Evolutionary conservation across 768 basidiomycete genomes (phyloP).

Genomic region (Collybia nuda): DNA sequence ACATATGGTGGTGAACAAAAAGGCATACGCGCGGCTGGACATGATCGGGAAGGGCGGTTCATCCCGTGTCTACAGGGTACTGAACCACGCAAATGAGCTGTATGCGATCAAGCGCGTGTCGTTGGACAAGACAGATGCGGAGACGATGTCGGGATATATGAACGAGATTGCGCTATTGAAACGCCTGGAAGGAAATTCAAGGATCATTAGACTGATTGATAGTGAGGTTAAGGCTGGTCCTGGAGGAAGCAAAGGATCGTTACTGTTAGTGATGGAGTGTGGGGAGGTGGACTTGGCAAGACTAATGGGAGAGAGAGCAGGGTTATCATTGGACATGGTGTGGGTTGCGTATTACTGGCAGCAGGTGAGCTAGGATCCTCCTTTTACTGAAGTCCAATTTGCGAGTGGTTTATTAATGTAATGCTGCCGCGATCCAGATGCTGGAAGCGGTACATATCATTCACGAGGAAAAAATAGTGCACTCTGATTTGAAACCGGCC

Average conservation of each 20-base stretch:
- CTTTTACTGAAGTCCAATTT: not conserved
- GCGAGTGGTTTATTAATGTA: not conserved
- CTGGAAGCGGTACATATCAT: conserved; percentile 97
- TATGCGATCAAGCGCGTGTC: conserved; percentile 93
- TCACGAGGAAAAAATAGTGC: conserved; percentile 97
- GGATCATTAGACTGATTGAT: conserved; percentile 90
- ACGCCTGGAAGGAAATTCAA: conserved; percentile 89
- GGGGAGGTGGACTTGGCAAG: conserved; percentile 92
- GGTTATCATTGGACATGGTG: conserved; percentile 85
- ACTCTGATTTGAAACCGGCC: conserved; percentile 97
- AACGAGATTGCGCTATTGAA: conserved; percentile 94
- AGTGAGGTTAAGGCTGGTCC: conserved; percentile 80
- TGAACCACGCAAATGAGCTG: conserved; percentile 72
- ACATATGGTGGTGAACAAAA: conserved; percentile 68
- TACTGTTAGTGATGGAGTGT: conserved; percentile 94
- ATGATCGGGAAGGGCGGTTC: conserved; percentile 93
- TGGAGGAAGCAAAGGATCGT: conserved; percentile 67
- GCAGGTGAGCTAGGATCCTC: conserved; percentile 58
- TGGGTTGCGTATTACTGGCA: conserved; percentile 98
- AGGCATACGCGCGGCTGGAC: conserved; percentile 80
- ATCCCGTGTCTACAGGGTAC: conserved; percentile 92
- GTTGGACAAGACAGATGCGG: conserved; percentile 84
- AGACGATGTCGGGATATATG: conserved; percentile 90
- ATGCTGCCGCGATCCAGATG: conserved; percentile 61
- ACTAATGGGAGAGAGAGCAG: conserved; percentile 81